These are phyloP conservation scores for Oryza glumipatula DNA, from an alignment of 176 grass and related monocot genomes.

Conservation along the genomic window DNA sequence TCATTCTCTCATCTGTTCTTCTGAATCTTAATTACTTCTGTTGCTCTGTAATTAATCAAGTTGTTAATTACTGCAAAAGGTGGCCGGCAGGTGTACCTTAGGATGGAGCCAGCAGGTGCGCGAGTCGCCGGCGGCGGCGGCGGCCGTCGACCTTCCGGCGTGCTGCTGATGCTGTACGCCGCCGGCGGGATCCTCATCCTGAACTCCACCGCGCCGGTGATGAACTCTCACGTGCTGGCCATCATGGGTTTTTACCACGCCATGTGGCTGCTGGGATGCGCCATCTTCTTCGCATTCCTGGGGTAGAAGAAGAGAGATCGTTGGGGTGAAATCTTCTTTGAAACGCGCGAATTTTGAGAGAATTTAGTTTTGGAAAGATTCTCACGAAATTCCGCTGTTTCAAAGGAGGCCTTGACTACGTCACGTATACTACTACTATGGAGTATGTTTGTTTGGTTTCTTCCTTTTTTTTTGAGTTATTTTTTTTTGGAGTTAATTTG, in stretches of 20 bases:
- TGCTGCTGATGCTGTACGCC: not conserved
- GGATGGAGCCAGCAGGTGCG: no score
- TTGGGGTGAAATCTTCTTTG: no score
- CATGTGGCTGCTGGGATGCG: not conserved
- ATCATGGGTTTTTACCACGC: not conserved
- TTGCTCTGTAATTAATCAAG: no score
- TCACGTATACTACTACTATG: no score
- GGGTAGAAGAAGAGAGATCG: not conserved
- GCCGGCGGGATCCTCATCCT: not conserved
- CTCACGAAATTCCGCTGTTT: not conserved
- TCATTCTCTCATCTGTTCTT: no score
- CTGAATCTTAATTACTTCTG: no score
- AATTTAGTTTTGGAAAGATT: not conserved
- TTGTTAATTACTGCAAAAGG: no score
- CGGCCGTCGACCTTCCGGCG: not conserved
- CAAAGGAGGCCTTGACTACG: no score
- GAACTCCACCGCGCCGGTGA: not conserved
- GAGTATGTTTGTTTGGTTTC: not conserved
- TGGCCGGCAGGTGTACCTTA: no score
- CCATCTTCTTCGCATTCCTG: not conserved
- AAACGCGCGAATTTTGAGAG: not conserved
- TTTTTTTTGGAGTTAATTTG: no score
- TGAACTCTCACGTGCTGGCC: not conserved
- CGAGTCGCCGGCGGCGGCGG: no score
- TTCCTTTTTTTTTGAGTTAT: no score